Evolutionary conservation across 371 early-diverging fungal genomes (phyloP), one percentile per base, ranked within the genome.

Genomic region (Blastocladiella emersonii): DNA sequence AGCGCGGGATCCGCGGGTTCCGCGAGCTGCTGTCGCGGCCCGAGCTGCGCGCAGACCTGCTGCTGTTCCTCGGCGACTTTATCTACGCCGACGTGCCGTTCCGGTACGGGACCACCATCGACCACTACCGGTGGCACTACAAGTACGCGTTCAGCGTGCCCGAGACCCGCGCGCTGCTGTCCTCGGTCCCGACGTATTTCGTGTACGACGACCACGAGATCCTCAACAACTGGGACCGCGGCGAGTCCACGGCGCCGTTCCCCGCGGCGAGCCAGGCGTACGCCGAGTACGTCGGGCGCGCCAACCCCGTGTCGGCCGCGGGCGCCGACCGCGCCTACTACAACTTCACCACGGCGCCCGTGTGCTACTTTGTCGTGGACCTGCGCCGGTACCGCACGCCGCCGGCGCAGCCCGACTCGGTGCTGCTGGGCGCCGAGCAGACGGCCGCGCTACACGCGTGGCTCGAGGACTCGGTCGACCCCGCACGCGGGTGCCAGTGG

Each of bases 131-230:
- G 30, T 61, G 74, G 17, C 69, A 77, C 17, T 77, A 77, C 56
- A 68, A 76, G 51, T 71, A 76, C 37, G 72, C 76, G 34, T 76
- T 76, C 59, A 59, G 63, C 35, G 67, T 69, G 17, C 62, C 57
- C 34, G 74, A 77, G 21, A 56, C 76, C 15, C 64, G 62, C 15
- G 55, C 61, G 19, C 65, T 74, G 23, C 12, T 70, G 61, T 56
- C 64, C 57, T 61, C 57, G 30, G 64, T 72, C 25, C 74, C 78
- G 21, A 76, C 67, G 67, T 60, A 71, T 8, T 72, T 75, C 37
- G 68, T 73, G 6, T 77, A 78, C 53, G 78, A 77, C 64, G 53
- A 77, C 68, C 78, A 77, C 53, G 78, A 77, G 64, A 71, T 77
- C 45, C 53, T 64, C 57, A 78, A 77, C 66, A 76, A 77, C 67